Conservation (phyloP, 2,329 filamentous ascomycete species). For the Cercospora canescens region DNA sequence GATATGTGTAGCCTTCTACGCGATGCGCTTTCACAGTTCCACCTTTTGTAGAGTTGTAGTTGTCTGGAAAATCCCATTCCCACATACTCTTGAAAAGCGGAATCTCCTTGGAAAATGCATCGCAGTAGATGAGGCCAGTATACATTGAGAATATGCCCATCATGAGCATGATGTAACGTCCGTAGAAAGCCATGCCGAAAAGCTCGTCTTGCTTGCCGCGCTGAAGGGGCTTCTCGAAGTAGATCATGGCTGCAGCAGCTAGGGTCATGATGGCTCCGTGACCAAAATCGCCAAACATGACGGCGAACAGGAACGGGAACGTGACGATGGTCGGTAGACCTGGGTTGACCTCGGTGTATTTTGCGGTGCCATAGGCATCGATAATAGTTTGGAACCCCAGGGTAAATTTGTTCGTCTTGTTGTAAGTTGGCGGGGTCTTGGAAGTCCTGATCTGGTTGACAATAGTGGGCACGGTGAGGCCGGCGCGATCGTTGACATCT, state of each 20-base stretch:
- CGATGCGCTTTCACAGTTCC: conserved; percentile 64
- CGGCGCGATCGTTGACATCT: conserved; percentile 94
- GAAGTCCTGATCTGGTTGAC: conserved; percentile 97
- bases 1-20: conserved; percentile 78
- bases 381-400: conserved; percentile 98
- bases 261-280: conserved; percentile 87
- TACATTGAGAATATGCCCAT: conserved; percentile 98
- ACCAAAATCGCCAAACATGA: conserved; percentile 99
- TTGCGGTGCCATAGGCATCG: conserved; percentile 95
- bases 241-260: conserved; percentile 88
- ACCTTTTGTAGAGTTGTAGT: conserved; percentile 37
- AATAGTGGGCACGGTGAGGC: conserved; percentile 95
- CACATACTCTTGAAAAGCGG: conserved; percentile 88
- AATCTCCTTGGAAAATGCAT: conserved; percentile 91
- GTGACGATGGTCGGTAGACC: conserved; percentile 93
- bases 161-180: conserved; percentile 96
- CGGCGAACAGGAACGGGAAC: conserved; percentile 98
- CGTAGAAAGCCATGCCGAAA: conserved; percentile 98
- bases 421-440: conserved; percentile 94
- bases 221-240: conserved; percentile 82
- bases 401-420: conserved; percentile 98
- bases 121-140: conserved; percentile 96
- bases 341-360: conserved; percentile 96
- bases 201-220: conserved; percentile 93
- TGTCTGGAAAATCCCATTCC: conserved; percentile 73